A percentile compares a stretch with the other conserved stretches of the same genome.
Conservation (phyloP, 148 eudicot genomes). For the Diospyros kaki region DNA sequence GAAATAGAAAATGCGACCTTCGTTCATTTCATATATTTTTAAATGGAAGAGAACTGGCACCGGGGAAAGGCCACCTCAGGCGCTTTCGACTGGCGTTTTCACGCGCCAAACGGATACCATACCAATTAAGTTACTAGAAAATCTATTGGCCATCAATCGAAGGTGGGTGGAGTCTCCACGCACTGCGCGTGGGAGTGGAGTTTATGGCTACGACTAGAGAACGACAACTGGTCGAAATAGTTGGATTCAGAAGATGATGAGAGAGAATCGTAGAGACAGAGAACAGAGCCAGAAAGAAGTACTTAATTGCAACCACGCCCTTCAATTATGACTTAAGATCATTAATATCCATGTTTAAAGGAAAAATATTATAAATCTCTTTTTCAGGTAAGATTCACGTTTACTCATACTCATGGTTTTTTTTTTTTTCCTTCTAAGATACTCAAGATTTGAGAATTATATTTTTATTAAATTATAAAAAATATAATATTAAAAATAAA, state of each 20-base stretch:
- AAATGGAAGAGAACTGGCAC: not conserved
- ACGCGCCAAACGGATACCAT: too few species aligned
- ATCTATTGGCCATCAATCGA: not conserved
- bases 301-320: too few species aligned
- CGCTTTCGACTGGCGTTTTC: not conserved
- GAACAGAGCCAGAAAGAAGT: not conserved
- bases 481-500: too few species aligned
- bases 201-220: not conserved
- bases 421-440: too few species aligned
- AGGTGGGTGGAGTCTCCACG: too few species aligned
- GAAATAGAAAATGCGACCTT: not conserved
- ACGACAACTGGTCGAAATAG: not conserved
- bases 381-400: too few species aligned
- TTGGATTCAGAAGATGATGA: slow-evolving; percentile 1
- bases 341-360: too few species aligned
- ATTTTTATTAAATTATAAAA: too few species aligned
- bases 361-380: too few species aligned
- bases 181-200: not conserved
- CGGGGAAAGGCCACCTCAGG: not conserved
- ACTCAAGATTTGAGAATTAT: too few species aligned
- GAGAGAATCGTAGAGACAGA: not conserved
- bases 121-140: not conserved
- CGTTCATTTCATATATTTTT: not conserved
- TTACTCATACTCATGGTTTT: too few species aligned
- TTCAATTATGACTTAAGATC: too few species aligned